phyloP scores from a whole-genome alignment of 2,329 filamentous ascomycete species.

The Claviceps cyperi region DNA sequence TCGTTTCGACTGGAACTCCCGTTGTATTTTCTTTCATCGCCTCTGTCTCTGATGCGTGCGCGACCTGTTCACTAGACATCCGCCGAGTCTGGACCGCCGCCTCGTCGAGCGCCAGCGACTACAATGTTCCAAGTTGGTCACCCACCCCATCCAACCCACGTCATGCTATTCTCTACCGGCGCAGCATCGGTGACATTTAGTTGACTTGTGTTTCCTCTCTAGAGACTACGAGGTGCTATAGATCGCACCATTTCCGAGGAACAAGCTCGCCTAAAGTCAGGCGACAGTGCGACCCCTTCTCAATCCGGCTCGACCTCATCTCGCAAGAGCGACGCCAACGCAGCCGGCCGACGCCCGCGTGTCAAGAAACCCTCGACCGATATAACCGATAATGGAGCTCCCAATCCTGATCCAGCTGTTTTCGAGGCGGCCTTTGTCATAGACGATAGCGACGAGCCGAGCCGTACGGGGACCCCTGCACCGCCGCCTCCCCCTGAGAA shows the following conservation, averaged over 20 bases:
- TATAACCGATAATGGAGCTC: conserved; percentile 23
- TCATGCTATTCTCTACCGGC: background rate
- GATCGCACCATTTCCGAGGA: conserved; percentile 84
- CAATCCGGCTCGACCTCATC: conserved; percentile 23
- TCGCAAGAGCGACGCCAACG: conserved; percentile 25
- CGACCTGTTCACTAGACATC: conserved; percentile 1
- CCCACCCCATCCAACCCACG: background rate
- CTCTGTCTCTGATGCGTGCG: background rate
- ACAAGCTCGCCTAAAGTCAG: conserved; percentile 59
- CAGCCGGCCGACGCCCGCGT: conserved; percentile 16
- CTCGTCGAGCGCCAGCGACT: conserved; percentile 2
- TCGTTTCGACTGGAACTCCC: too few relatives aligned
- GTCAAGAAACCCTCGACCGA: conserved; percentile 25
- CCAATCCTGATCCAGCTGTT: conserved; percentile 67
- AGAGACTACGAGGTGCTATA: conserved; percentile 69
- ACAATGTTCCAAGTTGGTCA: conserved; percentile 20
- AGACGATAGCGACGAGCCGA: conserved; percentile 63
- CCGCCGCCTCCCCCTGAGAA: conserved; percentile 24
- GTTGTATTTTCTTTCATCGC: background rate
- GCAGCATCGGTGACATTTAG: background rate
- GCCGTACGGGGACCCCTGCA: conserved; percentile 44
- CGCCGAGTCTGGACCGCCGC: background rate
- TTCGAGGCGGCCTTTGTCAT: conserved; percentile 79
- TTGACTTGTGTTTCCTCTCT: background rate
- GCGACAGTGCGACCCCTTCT: conserved; percentile 28